Evolutionary conservation across 352 stramenopile genomes (phyloP), one percentile per base, ranked within the genome.

Genomic region (Thalassiosira sp.): DNA sequence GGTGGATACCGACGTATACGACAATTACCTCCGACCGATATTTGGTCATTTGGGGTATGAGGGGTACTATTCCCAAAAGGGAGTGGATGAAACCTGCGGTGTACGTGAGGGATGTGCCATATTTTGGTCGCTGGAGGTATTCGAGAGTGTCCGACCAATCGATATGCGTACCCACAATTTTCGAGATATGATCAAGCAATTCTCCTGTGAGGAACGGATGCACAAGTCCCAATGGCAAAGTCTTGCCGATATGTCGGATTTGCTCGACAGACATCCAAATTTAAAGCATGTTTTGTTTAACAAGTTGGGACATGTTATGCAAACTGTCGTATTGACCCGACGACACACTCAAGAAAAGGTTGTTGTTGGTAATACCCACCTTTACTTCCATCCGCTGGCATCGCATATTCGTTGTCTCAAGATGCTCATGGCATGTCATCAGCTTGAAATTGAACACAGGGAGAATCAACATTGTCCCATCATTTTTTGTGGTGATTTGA

Each of bases 401-500:
- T 53, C 52, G 27, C 86, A 91, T 67, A 81, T 91, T 54, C 75
- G 84, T 13, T 57, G 76, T 13, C 60, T 91, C 54, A 86, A 91
- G 66, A 67, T 79, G 10, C 81, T 77, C 16, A 72, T 81, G 24
- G 62, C 74, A 45, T 78, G 61, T 49, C 37, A 61, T 40, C 54
- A 83, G 51, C 18, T 87, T 43, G 61, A 81, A 53, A 72, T 74
- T 51, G 45, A 72, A 59, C 58, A 77, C 10, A 49, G 56, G 24
- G 72, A 70, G 42, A 72, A 70, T 25, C 28, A 72, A 27, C 10
- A 58, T 8, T 73, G 51, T 58, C 62, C 52, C 15, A 72, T 89
- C 35, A 68, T 90, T 15, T 77, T 91, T 16, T 89, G 81, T 58
- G 86, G 86, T 16, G 86, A 91, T 68, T 81, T 89, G 11, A 91